Evolutionary conservation across 2,329 filamentous ascomycete genomes (phyloP).

Genomic region (Aspergillus sp.): DNA sequence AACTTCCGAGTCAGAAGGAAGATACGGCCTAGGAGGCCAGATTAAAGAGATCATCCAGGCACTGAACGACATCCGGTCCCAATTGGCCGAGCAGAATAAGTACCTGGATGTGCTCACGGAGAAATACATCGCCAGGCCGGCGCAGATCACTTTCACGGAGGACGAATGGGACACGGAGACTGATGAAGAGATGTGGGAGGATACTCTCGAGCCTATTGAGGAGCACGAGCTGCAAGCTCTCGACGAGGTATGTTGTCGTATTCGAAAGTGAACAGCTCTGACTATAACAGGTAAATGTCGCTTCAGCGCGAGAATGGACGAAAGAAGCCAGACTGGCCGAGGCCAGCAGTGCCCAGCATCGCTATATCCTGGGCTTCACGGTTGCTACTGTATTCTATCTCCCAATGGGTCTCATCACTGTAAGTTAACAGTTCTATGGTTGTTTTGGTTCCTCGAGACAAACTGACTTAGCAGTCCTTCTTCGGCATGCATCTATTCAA

Average conservation of each 20-base stretch:
- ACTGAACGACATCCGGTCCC: conserved; percentile 1
- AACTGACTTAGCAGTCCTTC: not conserved
- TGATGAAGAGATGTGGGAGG: not conserved
- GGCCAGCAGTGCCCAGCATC: not conserved
- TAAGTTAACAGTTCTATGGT: not conserved
- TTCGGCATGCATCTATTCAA: conserved; percentile 2
- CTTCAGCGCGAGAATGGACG: not conserved
- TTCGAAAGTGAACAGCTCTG: not conserved
- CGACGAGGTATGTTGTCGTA: not conserved
- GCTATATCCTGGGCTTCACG: not conserved
- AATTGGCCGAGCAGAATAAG: conserved; percentile 5
- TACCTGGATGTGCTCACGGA: conserved; percentile 2
- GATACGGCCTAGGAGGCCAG: not conserved
- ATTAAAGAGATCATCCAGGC: conserved; percentile 1
- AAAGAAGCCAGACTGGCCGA: not conserved
- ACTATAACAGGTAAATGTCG: not conserved
- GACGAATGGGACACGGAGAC: not conserved
- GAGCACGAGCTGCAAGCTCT: not conserved
- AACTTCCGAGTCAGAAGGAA: not conserved
- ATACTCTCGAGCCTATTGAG: not conserved
- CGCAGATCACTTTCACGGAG: not conserved
- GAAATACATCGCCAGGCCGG: not conserved
- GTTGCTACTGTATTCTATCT: not conserved
- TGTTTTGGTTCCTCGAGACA: not conserved
- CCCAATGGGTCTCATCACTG: not conserved